Conservation (phyloP, 768 basidiomycete species). For the Kwoniella sp. region DNA sequence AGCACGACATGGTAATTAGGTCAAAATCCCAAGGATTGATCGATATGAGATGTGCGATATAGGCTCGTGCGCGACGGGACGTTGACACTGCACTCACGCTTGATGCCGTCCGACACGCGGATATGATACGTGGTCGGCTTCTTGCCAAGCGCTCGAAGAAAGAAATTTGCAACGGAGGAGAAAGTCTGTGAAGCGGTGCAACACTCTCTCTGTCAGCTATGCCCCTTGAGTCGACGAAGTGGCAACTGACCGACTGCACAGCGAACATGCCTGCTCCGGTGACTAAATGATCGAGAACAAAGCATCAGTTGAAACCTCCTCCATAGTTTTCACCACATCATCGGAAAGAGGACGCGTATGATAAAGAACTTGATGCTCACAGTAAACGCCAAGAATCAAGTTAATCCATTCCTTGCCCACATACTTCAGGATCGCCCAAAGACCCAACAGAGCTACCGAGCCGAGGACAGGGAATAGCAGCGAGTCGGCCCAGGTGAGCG, state of each 20-base stretch:
- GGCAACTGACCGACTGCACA: slow-evolving; percentile 50
- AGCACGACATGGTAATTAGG: background rate
- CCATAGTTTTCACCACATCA: background rate
- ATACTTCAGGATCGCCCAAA: slow-evolving; percentile 74
- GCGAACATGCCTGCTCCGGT: slow-evolving; percentile 45
- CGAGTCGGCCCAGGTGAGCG: slow-evolving; percentile 54
- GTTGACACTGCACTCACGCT: too few species aligned
- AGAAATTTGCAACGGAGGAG: slow-evolving; percentile 12
- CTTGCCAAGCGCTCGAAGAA: slow-evolving; percentile 19
- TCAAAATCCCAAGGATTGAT: slow-evolving; percentile 10
- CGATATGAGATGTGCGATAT: slow-evolving; percentile 18
- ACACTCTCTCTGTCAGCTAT: slow-evolving; percentile 55
- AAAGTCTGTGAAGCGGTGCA: slow-evolving; percentile 50
- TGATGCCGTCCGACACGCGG: slow-evolving; percentile 41
- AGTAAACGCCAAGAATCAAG: slow-evolving; percentile 64
- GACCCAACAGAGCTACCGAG: slow-evolving; percentile 67
- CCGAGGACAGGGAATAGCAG: slow-evolving; percentile 60
- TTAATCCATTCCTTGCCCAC: slow-evolving; percentile 81
- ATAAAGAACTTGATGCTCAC: slow-evolving; percentile 29
- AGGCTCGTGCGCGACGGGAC: background rate
- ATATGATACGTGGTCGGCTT: slow-evolving; percentile 44
- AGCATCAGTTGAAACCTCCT: background rate
- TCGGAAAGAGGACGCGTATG: slow-evolving; percentile 57
- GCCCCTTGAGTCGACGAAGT: too few species aligned
- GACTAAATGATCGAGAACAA: background rate